Percentiles rank a stretch among this genome's conserved stretches.
Evolutionary conservation across 106 monocot genomes (phyloP).

Genomic region (Ottelia alismoides): DNA sequence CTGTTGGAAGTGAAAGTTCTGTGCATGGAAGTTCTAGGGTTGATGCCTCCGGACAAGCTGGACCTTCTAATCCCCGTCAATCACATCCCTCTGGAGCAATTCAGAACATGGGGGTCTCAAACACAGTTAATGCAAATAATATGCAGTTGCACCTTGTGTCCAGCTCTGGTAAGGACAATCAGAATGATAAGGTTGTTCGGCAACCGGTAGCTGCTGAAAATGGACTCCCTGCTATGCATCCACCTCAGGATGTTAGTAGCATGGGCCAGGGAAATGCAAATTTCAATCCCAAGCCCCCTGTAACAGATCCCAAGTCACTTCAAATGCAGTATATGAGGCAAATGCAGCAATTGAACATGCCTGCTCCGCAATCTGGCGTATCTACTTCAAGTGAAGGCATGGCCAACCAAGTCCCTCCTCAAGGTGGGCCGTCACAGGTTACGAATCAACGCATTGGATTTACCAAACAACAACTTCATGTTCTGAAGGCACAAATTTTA

Average conservation of each 20-base stretch:
- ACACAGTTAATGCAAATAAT: slow-evolving; percentile 20
- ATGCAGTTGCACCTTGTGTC: slow-evolving; percentile 29
- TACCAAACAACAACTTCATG: slow-evolving; percentile 86
- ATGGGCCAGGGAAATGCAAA: slow-evolving; percentile 23
- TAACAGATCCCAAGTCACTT: slow-evolving; percentile 16
- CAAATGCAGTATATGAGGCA: slow-evolving; percentile 41
- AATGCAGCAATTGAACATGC: slow-evolving; percentile 26
- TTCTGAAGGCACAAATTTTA: slow-evolving; percentile 96
- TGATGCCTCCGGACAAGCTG: slow-evolving; percentile 30
- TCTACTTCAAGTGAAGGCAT: slow-evolving; percentile 18
- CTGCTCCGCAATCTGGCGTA: slow-evolving; percentile 14
- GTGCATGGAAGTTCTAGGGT: slow-evolving; percentile 29
- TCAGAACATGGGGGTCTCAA: slow-evolving; percentile 11
- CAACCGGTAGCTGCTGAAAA: slow-evolving; percentile 19
- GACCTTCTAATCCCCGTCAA: slow-evolving; percentile 22
- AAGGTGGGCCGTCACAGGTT: slow-evolving; percentile 14
- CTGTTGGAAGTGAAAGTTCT: slow-evolving; percentile 51
- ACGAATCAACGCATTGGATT: slow-evolving; percentile 43
- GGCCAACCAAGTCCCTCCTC: slow-evolving; percentile 22
- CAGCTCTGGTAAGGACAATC: slow-evolving; percentile 22
- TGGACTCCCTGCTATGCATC: slow-evolving; percentile 26
- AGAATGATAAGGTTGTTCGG: slow-evolving; percentile 30
- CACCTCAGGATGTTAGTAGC: slow-evolving; percentile 31
- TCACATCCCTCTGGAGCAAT: slow-evolving; percentile 18
- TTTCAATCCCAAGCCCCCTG: slow-evolving; percentile 19